A percentile compares a stretch with the other conserved stretches of the same genome.
These are phyloP conservation scores for Ogataea methylovora DNA, from an alignment of 805 yeast species.

Conservation along the genomic window DNA sequence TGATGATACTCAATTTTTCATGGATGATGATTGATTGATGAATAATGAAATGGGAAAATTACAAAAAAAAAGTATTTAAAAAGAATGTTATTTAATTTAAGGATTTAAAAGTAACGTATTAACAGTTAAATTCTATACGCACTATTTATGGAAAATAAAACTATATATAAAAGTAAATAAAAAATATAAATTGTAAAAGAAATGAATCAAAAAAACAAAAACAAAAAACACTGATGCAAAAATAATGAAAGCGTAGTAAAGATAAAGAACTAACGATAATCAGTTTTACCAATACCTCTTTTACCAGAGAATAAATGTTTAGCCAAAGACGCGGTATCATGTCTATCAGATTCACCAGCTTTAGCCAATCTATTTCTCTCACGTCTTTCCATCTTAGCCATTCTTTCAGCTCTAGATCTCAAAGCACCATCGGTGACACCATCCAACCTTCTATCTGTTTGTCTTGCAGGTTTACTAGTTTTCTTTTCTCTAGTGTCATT, in stretches of 20 bases:
- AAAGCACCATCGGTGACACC: constrained; percentile 79
- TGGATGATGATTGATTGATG: constrained; percentile 19
- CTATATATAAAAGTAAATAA: background rate
- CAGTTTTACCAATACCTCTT: constrained; percentile 91
- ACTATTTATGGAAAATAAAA: background rate
- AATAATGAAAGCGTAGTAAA: constrained; percentile 1
- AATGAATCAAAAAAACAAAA: constrained; percentile 1
- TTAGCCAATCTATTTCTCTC: constrained; percentile 89
- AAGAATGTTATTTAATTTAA: no score
- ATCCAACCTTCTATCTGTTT: constrained; percentile 75
- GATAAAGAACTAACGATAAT: constrained; percentile 53
- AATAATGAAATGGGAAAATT: no score
- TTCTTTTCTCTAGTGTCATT: constrained; percentile 5
- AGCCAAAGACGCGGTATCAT: constrained; percentile 74
- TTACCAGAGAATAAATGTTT: constrained; percentile 95
- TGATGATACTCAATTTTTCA: constrained; percentile 28
- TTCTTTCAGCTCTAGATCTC: constrained; percentile 79
- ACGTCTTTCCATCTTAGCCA: constrained; percentile 85
- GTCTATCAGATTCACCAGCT: constrained; percentile 95
- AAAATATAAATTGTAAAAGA: background rate
- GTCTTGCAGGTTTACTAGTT: constrained; percentile 39
- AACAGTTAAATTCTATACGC: background rate
- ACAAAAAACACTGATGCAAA: background rate
- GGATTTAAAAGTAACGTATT: background rate
- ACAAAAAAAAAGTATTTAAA: background rate